Conservation (phyloP, 2,329 filamentous ascomycete genomes). For the Esteya vermicola region DNA sequence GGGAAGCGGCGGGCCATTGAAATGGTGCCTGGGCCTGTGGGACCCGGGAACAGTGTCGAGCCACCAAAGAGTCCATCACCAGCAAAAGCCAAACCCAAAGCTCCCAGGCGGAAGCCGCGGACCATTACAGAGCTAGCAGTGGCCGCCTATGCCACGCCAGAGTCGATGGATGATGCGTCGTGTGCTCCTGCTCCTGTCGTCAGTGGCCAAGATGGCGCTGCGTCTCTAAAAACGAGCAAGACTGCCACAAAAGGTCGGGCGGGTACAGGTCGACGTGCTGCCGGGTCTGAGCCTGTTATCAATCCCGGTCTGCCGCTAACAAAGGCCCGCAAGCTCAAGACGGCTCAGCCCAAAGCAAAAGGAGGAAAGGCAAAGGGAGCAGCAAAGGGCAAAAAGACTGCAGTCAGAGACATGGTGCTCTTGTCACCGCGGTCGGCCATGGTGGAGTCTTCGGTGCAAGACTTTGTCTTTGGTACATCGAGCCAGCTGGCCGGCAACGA, state of each 20-base stretch:
- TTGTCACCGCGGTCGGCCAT: constrained; percentile 57
- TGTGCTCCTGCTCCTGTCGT: too few relatives aligned
- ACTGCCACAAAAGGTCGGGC: neutral
- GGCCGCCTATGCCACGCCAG: constrained; percentile 41
- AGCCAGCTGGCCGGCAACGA: constrained; percentile 67
- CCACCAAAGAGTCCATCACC: constrained; percentile 4
- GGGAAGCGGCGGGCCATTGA: constrained; percentile 45
- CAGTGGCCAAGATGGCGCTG: neutral
- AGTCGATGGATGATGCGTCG: neutral
- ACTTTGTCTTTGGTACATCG: constrained; percentile 74
- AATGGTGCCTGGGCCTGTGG: constrained; percentile 28
- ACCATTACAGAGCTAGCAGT: constrained; percentile 71
- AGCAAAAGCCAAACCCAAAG: constrained; percentile 31
- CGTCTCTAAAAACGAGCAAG: too few relatives aligned
- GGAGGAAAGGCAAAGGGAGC: constrained; percentile 19
- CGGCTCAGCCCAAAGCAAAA: constrained; percentile 18
- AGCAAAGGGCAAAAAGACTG: constrained; percentile 21
- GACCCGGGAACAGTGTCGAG: constrained; percentile 5
- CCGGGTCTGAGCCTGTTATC: constrained; percentile 9
- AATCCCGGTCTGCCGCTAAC: constrained; percentile 15
- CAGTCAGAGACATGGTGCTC: constrained; percentile 31
- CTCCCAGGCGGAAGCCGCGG: constrained; percentile 52
- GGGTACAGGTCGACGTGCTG: neutral
- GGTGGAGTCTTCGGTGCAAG: constrained; percentile 50
- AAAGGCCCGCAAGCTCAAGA: constrained; percentile 21